phyloP scores from a whole-genome alignment of 768 basidiomycete species.

The Kwoniella mangroviensis region DNA sequence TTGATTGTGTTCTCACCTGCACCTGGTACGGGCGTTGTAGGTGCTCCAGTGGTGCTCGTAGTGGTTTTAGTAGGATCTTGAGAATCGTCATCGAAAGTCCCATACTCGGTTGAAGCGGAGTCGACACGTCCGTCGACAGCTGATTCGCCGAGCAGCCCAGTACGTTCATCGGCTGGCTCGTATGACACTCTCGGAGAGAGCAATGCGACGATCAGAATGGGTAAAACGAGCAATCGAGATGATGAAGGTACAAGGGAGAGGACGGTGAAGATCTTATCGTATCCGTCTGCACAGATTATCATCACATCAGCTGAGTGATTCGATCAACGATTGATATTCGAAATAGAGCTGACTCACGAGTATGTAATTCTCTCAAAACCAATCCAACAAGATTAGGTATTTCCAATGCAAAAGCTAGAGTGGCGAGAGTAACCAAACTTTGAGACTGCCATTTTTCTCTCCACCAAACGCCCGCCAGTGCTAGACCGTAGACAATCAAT shows the following conservation, averaged over 20 bases:
- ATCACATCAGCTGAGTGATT: background rate
- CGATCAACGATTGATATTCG: background rate
- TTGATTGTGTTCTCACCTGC: conserved; percentile 49
- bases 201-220: conserved; percentile 63
- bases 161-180: conserved; percentile 59
- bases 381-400: conserved; percentile 42
- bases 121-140: conserved; percentile 62
- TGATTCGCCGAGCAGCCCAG: conserved; percentile 55
- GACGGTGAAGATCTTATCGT: conserved; percentile 48
- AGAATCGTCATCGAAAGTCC: conserved; percentile 61
- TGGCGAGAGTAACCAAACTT: conserved; percentile 32
- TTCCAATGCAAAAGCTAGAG: conserved; percentile 36
- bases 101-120: conserved; percentile 60
- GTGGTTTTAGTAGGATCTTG: conserved; percentile 11
- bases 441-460: conserved; percentile 41
- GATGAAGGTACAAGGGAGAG: conserved; percentile 60
- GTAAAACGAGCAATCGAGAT: conserved; percentile 43
- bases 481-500: conserved; percentile 40
- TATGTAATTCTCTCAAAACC: conserved; percentile 34
- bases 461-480: conserved; percentile 39
- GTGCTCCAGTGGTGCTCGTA: conserved; percentile 1
- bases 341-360: conserved; percentile 36
- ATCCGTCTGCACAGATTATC: conserved; percentile 19
- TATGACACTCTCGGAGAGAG: conserved; percentile 71
- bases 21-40: background rate